Evolutionary conservation across 108 stramenopile species (phyloP), one percentile per base, ranked within the genome.

Genomic region (Fragilariopsis cylindrus): DNA sequence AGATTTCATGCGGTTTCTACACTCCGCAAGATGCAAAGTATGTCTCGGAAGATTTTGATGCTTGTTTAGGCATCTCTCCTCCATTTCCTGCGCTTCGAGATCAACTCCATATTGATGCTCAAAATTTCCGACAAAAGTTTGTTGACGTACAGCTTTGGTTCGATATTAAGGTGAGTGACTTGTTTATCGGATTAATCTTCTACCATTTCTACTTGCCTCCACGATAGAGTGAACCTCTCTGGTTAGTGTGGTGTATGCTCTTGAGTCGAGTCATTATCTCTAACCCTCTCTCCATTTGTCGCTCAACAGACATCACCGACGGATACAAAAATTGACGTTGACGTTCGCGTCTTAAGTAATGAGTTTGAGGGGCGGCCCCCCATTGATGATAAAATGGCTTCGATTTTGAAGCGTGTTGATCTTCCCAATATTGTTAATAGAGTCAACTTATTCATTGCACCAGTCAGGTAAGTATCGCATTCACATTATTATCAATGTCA

Each of bases 71-170:
- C 15, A 12, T 2, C 1, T n/a, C 52, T 53, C 15, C 15, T 53
- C 52, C 52, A 53, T 53, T 53, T 53, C 52, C 52, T 53, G n/a
- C n/a, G n/a, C n/a, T n/a, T n/a, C n/a, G n/a, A n/a, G 52, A 53
- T n/a, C 52, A 12, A 53, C 52, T 53, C 52, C 52, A 53, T 53
- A n/a, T 53, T 53, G 52, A 53, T n/a, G 15, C 12, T 12, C 15
- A 12, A 15, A 15, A n/a, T 53, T 53, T 53, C 2, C 15, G 52
- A 15, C 52, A 53, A 53, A n/a, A n/a, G 52, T n/a, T 53, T 12
- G 12, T 53, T 53, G 52, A 53, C 52, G 52, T 53, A 15, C 12
- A n/a, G 52, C 52, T 53, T n/a, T 53, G 52, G 52, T 53, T 15
- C 52, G 15, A 53, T 12, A 53, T 53, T 53, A n/a, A 53, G 52